These are phyloP conservation scores for Penicillium italicum DNA, from an alignment of 2,329 filamentous ascomycete species.

Conservation along the genomic window DNA sequence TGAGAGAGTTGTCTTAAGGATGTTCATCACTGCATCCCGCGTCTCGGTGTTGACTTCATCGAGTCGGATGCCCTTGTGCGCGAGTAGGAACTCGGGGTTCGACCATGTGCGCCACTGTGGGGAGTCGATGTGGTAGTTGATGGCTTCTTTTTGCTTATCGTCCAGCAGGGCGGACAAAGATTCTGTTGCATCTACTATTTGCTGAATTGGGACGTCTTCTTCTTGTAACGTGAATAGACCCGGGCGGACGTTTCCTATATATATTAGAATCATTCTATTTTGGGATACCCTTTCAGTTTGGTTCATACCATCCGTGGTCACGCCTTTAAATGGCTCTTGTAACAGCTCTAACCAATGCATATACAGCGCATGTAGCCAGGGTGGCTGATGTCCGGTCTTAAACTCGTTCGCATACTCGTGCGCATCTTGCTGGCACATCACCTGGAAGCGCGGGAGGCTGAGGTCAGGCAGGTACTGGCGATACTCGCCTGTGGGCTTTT, in stretches of 20 bases:
- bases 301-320: constrained; percentile 62
- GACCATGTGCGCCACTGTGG: constrained; percentile 68
- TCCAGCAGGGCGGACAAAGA: constrained; percentile 48
- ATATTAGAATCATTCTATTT: background rate
- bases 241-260: constrained; percentile 49
- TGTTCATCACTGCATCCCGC: constrained; percentile 50
- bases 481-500: constrained; percentile 43
- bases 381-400: constrained; percentile 56
- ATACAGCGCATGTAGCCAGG: constrained; percentile 64
- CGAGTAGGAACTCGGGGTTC: constrained; percentile 70
- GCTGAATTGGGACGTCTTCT: constrained; percentile 58
- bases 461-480: constrained; percentile 63
- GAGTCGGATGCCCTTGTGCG: constrained; percentile 65
- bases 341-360: constrained; percentile 56
- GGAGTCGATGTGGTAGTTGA: constrained; percentile 63
- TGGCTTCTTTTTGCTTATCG: constrained; percentile 47
- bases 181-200: constrained; percentile 54
- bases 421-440: constrained; percentile 60
- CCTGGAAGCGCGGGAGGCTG: constrained; percentile 57
- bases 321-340: constrained; percentile 65
- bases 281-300: too few relatives aligned
- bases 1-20: constrained; percentile 60
- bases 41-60: constrained; percentile 55
- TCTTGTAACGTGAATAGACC: constrained; percentile 60
- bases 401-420: constrained; percentile 62